A percentile compares a stretch with the other conserved stretches of the same genome.
These are phyloP conservation scores for Melanogaster broomeanus DNA, from an alignment of 768 basidiomycete genomes.

Conservation along the genomic window DNA sequence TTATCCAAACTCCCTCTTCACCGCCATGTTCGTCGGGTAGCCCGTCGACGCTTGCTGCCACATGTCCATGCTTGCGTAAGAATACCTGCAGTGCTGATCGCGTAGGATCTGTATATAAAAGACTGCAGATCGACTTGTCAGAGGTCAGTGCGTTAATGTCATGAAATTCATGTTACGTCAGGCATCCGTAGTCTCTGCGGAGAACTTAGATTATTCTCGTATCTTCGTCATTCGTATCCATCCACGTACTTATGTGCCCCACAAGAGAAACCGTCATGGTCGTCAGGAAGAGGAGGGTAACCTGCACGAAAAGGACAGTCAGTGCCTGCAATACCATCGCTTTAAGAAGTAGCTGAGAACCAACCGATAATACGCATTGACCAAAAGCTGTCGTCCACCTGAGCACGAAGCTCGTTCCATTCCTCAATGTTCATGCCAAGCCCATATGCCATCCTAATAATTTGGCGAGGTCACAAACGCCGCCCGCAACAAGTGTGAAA, in stretches of 20 bases:
- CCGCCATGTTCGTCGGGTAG: constrained; percentile 54
- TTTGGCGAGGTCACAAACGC: background rate
- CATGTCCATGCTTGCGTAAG: constrained; percentile 43
- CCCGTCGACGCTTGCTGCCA: constrained; percentile 30
- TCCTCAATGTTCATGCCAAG: constrained; percentile 72
- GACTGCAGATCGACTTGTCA: constrained; percentile 45
- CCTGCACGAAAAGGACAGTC: constrained; percentile 41
- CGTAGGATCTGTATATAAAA: constrained; percentile 84
- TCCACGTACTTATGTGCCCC: constrained; percentile 78
- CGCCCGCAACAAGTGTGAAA: background rate
- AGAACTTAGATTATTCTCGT: constrained; percentile 7
- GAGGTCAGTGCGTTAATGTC: background rate
- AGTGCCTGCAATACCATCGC: background rate
- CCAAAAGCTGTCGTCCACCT: constrained; percentile 90
- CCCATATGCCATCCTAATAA: constrained; percentile 74
- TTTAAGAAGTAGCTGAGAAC: background rate
- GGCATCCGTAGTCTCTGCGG: constrained; percentile 83
- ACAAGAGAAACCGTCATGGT: constrained; percentile 83
- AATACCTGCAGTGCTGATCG: constrained; percentile 83
- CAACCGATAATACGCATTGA: constrained; percentile 81
- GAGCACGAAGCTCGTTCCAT: constrained; percentile 62
- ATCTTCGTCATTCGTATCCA: background rate
- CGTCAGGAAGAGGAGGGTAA: constrained; percentile 82
- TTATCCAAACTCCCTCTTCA: constrained; percentile 74
- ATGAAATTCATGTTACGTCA: constrained; percentile 56